Conservation (phyloP, 495 filamentous ascomycete genomes). For the Rhypophila decipiens region DNA sequence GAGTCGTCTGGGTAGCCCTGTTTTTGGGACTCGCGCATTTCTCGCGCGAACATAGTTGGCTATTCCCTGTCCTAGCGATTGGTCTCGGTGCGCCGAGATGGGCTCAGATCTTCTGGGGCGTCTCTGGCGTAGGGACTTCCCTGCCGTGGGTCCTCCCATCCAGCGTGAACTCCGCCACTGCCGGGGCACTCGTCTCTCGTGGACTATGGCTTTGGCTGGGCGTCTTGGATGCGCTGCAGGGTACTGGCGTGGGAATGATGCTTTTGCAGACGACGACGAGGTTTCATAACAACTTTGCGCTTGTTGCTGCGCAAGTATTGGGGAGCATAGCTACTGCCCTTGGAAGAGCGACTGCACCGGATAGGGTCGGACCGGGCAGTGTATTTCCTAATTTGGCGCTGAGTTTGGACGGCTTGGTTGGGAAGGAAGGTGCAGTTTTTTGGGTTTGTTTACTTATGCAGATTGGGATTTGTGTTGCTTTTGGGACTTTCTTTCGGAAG, state of each 20-base stretch:
- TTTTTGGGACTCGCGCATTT: constrained; percentile 41
- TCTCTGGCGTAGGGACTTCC: constrained; percentile 46
- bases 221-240: constrained; percentile 54
- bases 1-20: constrained; percentile 44
- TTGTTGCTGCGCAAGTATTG: constrained; percentile 47
- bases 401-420: constrained; percentile 36
- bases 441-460: constrained; percentile 56
- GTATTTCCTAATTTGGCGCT: constrained; percentile 50
- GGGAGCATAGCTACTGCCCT: constrained; percentile 48
- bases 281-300: constrained; percentile 46
- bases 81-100: constrained; percentile 51
- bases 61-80: constrained; percentile 57
- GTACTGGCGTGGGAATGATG: constrained; percentile 55
- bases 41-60: constrained; percentile 52
- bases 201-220: constrained; percentile 58
- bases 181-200: constrained; percentile 44
- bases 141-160: constrained; percentile 56
- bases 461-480: constrained; percentile 53
- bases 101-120: constrained; percentile 58
- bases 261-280: constrained; percentile 53
- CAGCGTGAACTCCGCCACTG: constrained; percentile 36
- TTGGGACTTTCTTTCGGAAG: constrained; percentile 58
- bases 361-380: constrained; percentile 45
- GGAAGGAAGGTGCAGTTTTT: constrained; percentile 55
- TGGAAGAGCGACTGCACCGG: constrained; percentile 47